phyloP scores from a whole-genome alignment of 148 eudicot genomes.

The Nyssa sinensis region DNA sequence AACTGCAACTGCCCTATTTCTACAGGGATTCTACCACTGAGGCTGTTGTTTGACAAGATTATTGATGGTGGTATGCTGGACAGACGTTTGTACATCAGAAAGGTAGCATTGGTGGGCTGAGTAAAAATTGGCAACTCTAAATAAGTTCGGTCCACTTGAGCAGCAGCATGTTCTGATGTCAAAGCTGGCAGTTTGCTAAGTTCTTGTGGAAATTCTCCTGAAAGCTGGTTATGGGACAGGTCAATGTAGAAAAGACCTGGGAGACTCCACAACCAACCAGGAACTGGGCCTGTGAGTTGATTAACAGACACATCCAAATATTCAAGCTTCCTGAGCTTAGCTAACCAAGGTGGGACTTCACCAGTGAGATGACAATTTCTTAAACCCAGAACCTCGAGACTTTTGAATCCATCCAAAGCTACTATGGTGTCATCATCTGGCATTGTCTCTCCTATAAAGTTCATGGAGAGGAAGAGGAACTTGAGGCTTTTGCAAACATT shows the following conservation, averaged over 20 bases:
- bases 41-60: slow-evolving; percentile 49
- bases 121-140: slow-evolving; percentile 79
- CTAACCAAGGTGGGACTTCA: slow-evolving; percentile 62
- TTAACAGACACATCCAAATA: slow-evolving; percentile 67
- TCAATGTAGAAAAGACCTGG: slow-evolving; percentile 72
- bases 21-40: slow-evolving; percentile 61
- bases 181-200: slow-evolving; percentile 45
- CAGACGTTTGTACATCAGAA: slow-evolving; percentile 64
- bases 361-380: slow-evolving; percentile 68
- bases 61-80: slow-evolving; percentile 67
- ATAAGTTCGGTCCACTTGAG: slow-evolving; percentile 39
- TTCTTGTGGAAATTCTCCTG: slow-evolving; percentile 53
- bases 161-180: slow-evolving; percentile 33
- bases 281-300: slow-evolving; percentile 54
- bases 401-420: slow-evolving; percentile 43
- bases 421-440: slow-evolving; percentile 41
- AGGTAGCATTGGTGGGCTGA: slow-evolving; percentile 51
- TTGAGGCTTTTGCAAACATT: slow-evolving; percentile 57
- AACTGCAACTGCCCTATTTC: slow-evolving; percentile 60
- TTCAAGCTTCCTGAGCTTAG: slow-evolving; percentile 49
- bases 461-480: slow-evolving; percentile 55
- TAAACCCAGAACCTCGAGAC: slow-evolving; percentile 60
- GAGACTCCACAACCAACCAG: slow-evolving; percentile 61
- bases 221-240: slow-evolving; percentile 56
- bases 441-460: slow-evolving; percentile 54